Evolutionary conservation across 2,329 filamentous ascomycete genomes (phyloP).

Genomic region (Aspergillus brunneoviolaceus): DNA sequence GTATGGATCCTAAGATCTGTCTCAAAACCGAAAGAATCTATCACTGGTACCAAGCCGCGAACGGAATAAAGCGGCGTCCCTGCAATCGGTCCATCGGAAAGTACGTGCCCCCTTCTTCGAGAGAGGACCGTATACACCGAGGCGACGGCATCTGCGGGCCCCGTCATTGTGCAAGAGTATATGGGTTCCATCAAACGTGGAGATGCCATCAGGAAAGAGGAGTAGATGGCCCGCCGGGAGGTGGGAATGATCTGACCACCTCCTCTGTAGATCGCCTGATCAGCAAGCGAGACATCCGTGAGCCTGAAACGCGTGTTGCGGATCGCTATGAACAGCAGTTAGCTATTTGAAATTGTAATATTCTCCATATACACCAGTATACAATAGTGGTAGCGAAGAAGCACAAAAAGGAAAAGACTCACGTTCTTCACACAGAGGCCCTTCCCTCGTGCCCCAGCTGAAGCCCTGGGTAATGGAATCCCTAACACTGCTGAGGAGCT

Average conservation of each 20-base stretch:
- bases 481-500: slow-evolving; percentile 78
- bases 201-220: slow-evolving; percentile 93
- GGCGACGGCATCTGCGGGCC: slow-evolving; percentile 82
- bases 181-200: slow-evolving; percentile 96
- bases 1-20: slow-evolving; percentile 96
- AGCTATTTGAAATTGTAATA: background rate
- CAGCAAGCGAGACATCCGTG: slow-evolving; percentile 82
- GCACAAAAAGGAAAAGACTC: slow-evolving; percentile 44
- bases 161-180: slow-evolving; percentile 89
- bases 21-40: slow-evolving; percentile 97
- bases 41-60: slow-evolving; percentile 86
- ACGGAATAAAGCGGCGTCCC: slow-evolving; percentile 93
- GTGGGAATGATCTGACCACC: slow-evolving; percentile 98
- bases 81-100: slow-evolving; percentile 90
- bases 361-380: too few relatives aligned
- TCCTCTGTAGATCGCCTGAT: slow-evolving; percentile 89
- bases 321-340: slow-evolving; percentile 61
- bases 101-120: slow-evolving; percentile 82
- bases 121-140: slow-evolving; percentile 90
- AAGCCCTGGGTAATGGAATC: slow-evolving; percentile 96
- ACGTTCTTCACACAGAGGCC: slow-evolving; percentile 96
- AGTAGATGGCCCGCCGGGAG: slow-evolving; percentile 87
- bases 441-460: slow-evolving; percentile 93
- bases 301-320: slow-evolving; percentile 97
- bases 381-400: too few relatives aligned